phyloP scores from a whole-genome alignment of 2,329 filamentous ascomycete genomes.

The Nemania abortiva region DNA sequence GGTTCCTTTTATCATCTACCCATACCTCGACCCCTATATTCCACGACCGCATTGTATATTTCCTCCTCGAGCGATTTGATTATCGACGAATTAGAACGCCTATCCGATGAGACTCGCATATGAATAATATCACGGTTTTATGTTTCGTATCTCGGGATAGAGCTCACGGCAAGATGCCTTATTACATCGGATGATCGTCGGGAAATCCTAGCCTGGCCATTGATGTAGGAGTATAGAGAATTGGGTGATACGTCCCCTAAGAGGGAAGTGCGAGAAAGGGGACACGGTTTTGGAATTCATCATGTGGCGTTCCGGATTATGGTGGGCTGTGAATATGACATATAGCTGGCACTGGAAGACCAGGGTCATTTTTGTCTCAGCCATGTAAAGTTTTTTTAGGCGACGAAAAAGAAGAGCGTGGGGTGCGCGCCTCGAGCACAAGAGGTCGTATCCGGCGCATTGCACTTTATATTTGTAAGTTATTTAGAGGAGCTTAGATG shows the following conservation, averaged over 20 bases:
- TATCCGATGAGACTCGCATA: slow-evolving; percentile 43
- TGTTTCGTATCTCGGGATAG: slow-evolving; percentile 39
- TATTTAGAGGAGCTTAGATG: background rate
- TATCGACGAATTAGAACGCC: slow-evolving; percentile 39
- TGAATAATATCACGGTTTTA: slow-evolving; percentile 47
- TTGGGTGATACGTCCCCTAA: slow-evolving; percentile 7
- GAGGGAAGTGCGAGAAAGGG: slow-evolving; percentile 23
- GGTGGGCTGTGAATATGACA: slow-evolving; percentile 30
- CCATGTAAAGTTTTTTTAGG: slow-evolving; percentile 26
- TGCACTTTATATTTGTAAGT: background rate
- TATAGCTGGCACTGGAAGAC: slow-evolving; percentile 26
- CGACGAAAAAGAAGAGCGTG: slow-evolving; percentile 3
- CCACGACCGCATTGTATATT: slow-evolving; percentile 50
- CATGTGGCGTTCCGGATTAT: slow-evolving; percentile 35
- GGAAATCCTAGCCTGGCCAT: background rate
- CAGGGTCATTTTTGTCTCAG: slow-evolving; percentile 9
- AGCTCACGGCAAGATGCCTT: slow-evolving; percentile 26
- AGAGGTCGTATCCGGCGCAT: background rate
- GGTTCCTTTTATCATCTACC: slow-evolving; percentile 12
- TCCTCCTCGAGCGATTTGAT: slow-evolving; percentile 40
- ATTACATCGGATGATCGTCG: slow-evolving; percentile 36
- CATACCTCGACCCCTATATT: slow-evolving; percentile 30
- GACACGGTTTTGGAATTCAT: slow-evolving; percentile 32
- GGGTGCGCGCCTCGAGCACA: slow-evolving; percentile 1
- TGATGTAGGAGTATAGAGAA: slow-evolving; percentile 39